These are phyloP conservation scores for Radiomyces spectabilis DNA, from an alignment of 192 early-diverging fungal genomes.

Conservation along the genomic window DNA sequence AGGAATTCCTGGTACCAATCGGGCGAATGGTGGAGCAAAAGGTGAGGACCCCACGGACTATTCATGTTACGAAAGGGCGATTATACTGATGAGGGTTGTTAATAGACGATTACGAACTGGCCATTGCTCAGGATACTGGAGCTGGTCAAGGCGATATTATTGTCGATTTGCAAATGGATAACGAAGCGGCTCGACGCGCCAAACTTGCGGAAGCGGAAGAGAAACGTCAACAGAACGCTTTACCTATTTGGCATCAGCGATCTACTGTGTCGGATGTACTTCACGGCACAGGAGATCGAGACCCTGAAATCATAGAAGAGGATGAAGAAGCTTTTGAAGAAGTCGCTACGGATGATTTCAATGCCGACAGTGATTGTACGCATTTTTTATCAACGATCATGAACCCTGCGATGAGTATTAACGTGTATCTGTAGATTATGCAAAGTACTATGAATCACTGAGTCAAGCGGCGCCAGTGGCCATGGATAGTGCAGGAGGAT, in stretches of 20 bases:
- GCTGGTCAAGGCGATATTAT: slow-evolving; percentile 56
- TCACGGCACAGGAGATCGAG: slow-evolving; percentile 30
- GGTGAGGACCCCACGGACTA: slow-evolving; percentile 13
- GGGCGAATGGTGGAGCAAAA: slow-evolving; percentile 28
- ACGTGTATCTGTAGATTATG: slow-evolving; percentile 11
- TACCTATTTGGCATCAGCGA: slow-evolving; percentile 74
- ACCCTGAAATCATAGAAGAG: slow-evolving; percentile 18
- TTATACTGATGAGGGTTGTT: not conserved
- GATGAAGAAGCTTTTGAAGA: slow-evolving; percentile 30
- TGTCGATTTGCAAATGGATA: slow-evolving; percentile 65
- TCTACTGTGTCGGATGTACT: slow-evolving; percentile 58
- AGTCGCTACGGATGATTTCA: slow-evolving; percentile 30
- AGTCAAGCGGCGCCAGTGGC: slow-evolving; percentile 15
- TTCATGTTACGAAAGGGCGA: not conserved
- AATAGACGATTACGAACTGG: slow-evolving; percentile 50
- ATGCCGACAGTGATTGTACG: slow-evolving; percentile 33
- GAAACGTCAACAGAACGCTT: slow-evolving; percentile 65
- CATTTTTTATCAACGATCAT: not conserved
- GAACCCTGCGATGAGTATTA: not conserved
- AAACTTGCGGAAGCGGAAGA: slow-evolving; percentile 57
- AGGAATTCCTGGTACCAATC: slow-evolving; percentile 34
- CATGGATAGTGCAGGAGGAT: not conserved
- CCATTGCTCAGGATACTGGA: slow-evolving; percentile 59
- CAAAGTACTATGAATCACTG: slow-evolving; percentile 22
- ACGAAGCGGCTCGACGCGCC: slow-evolving; percentile 57